A percentile compares a stretch with the other conserved stretches of the same genome.
These are phyloP conservation scores for Alternaria postmessia DNA, from an alignment of 2,329 filamentous ascomycete species.

Conservation along the genomic window DNA sequence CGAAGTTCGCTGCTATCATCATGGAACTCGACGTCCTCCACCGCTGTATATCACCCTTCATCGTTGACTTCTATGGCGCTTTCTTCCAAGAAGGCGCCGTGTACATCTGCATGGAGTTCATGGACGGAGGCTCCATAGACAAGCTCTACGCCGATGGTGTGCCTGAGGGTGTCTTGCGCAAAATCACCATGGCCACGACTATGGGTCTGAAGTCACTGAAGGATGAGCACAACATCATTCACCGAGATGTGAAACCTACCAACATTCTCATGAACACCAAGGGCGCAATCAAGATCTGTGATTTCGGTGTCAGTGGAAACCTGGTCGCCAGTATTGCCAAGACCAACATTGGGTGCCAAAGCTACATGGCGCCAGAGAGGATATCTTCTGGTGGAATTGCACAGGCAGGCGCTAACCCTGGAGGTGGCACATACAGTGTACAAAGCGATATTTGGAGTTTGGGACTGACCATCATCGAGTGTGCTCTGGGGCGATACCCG, in stretches of 20 bases:
- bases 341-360: conserved; percentile 98
- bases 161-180: conserved; percentile 84
- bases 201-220: conserved; percentile 93
- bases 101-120: conserved; percentile 99
- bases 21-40: conserved; percentile 98
- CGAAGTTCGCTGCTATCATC: conserved; percentile 95
- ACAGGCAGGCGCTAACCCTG: conserved; percentile 70
- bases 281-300: conserved; percentile 96
- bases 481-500: conserved; percentile 90
- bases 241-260: conserved; percentile 98
- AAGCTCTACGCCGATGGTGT: conserved; percentile 92
- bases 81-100: conserved; percentile 99
- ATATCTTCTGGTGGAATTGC: conserved; percentile 88
- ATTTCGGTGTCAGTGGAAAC: conserved; percentile 97
- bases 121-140: conserved; percentile 98
- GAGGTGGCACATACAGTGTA: conserved; percentile 91
- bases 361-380: conserved; percentile 97
- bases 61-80: conserved; percentile 98
- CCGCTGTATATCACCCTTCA: conserved; percentile 92
- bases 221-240: conserved; percentile 98
- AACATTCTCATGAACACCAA: conserved; percentile 92
- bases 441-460: conserved; percentile 98
- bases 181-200: conserved; percentile 88
- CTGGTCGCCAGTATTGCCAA: conserved; percentile 96
- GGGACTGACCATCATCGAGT: conserved; percentile 93